phyloP scores from a whole-genome alignment of 1,139 yeast genomes.

The Kodamaea anthophila region DNA sequence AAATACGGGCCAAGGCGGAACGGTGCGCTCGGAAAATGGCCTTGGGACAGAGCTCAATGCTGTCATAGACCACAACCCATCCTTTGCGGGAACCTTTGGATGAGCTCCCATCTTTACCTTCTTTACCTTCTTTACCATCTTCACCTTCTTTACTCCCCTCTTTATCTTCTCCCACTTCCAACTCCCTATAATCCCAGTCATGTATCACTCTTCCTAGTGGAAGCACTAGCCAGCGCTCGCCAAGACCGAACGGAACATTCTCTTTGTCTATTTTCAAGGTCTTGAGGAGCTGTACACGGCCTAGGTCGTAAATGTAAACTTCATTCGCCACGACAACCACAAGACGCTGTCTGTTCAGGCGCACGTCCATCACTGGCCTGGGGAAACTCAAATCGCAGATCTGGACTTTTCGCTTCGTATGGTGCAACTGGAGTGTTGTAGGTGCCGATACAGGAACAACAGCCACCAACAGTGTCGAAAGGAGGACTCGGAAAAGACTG shows the following conservation, averaged over 20 bases:
- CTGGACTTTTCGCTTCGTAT: slow-evolving; percentile 61
- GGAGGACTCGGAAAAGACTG: too few relatives aligned
- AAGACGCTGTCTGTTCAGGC: slow-evolving; percentile 60
- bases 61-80: slow-evolving; percentile 53
- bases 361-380: slow-evolving; percentile 51
- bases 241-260: slow-evolving; percentile 13
- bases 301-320: slow-evolving; percentile 65
- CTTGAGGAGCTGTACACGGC: slow-evolving; percentile 62
- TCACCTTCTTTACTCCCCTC: too few relatives aligned
- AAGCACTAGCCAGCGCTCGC: too few relatives aligned
- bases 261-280: slow-evolving; percentile 45
- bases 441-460: slow-evolving; percentile 38
- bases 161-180: slow-evolving; percentile 20
- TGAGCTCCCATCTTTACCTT: too few relatives aligned
- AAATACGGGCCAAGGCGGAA: slow-evolving; percentile 40
- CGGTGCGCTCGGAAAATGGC: slow-evolving; percentile 57
- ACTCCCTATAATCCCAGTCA: too few relatives aligned
- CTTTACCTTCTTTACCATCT: too few relatives aligned
- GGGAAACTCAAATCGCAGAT: slow-evolving; percentile 71
- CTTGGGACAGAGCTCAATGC: slow-evolving; percentile 49
- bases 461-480: slow-evolving; percentile 63
- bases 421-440: slow-evolving; percentile 57
- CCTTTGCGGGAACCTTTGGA: slow-evolving; percentile 19
- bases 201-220: too few relatives aligned
- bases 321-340: slow-evolving; percentile 55